Evolutionary conservation across 2,329 filamentous ascomycete genomes (phyloP).

Genomic region (Verticillium longisporum): DNA sequence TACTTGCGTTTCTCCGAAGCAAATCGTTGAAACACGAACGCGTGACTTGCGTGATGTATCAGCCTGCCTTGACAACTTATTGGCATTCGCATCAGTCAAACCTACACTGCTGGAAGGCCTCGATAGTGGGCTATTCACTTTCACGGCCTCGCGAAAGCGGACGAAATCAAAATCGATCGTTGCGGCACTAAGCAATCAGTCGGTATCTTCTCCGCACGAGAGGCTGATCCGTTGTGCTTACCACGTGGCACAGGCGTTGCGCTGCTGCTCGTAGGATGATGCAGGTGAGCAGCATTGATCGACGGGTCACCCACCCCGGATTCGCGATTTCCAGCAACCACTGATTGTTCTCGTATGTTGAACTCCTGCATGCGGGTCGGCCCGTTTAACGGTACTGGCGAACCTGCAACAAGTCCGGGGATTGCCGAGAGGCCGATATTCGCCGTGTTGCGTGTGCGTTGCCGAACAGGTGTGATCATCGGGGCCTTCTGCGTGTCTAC

Average conservation of each 20-base stretch:
- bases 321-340: background rate
- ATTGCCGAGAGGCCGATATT: conserved; percentile 20
- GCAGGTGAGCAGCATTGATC: conserved; percentile 1
- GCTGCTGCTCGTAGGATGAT: background rate
- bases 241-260: background rate
- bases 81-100: no score
- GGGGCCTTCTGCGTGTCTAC: conserved; percentile 24
- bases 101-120: no score
- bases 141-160: background rate
- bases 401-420: conserved; percentile 22
- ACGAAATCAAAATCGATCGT: background rate
- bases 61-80: no score
- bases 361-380: conserved; percentile 3
- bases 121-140: background rate
- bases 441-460: conserved; percentile 18
- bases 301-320: conserved; percentile 7
- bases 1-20: no score
- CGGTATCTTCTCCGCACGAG: background rate
- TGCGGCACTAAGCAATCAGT: background rate
- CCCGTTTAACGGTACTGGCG: conserved; percentile 10
- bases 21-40: no score
- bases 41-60: no score
- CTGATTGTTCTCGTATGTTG: background rate
- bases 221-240: background rate
- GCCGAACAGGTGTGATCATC: conserved; percentile 12